Conservation (phyloP, 2,329 filamentous ascomycete genomes). For the Fusarium siculi region DNA sequence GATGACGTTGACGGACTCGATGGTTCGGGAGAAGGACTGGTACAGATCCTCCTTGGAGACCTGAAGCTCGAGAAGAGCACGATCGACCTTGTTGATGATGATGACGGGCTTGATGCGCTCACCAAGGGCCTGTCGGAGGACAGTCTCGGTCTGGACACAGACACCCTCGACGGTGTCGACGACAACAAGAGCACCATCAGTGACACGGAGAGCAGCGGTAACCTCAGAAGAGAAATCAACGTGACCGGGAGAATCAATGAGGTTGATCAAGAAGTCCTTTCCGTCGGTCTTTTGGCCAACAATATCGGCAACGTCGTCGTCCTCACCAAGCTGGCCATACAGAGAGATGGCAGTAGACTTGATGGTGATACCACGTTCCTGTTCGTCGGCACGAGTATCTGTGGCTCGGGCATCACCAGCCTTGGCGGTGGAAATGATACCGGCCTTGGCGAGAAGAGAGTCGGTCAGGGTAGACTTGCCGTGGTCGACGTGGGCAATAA, state of each 20-base stretch:
- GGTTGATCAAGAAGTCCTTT: constrained; percentile 99
- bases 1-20: constrained; percentile 99
- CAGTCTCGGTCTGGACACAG: constrained; percentile 99
- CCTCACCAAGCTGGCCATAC: constrained; percentile 83
- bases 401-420: constrained; percentile 96
- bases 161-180: constrained; percentile 99
- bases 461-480: constrained; percentile 99
- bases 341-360: constrained; percentile 99
- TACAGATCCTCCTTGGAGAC: constrained; percentile 98
- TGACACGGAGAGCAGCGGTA: constrained; percentile 99
- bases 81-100: constrained; percentile 99
- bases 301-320: constrained; percentile 95
- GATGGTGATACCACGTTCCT: constrained; percentile 99
- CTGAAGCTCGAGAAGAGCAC: constrained; percentile 98
- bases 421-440: constrained; percentile 99
- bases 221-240: constrained; percentile 99
- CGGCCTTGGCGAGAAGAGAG: constrained; percentile 97
- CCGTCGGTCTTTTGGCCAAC: constrained; percentile 87
- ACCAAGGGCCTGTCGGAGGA: constrained; percentile 97
- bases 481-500: constrained; percentile 99
- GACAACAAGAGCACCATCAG: constrained; percentile 98
- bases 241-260: constrained; percentile 99
- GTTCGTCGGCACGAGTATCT: constrained; percentile 96
- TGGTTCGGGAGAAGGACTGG: constrained; percentile 99
- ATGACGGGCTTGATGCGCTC: constrained; percentile 99